Base-by-base conservation (phyloP, 768 basidiomycete genomes). In the Suillus americanus region DNA sequence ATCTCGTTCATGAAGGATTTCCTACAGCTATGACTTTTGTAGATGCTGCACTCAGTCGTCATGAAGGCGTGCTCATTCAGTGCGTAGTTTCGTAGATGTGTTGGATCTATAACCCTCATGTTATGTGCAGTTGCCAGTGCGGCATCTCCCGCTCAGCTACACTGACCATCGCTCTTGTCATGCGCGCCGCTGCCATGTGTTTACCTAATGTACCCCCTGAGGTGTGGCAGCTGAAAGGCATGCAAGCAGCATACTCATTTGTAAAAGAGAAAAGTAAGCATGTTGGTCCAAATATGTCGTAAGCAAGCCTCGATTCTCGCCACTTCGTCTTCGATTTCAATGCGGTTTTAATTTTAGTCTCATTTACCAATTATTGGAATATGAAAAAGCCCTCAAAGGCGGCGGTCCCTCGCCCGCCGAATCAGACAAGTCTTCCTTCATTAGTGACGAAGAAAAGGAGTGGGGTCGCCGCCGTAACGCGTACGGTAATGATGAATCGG, bases 211-310 rank as follows among this genome's bases (percentile, higher is more conserved):
- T 91, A 28, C 87, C 90, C 16, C 82, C 89, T 46, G 87, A 92
- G 67, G 85, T 94, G 7, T 90, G 89, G 88, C 84, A 86, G 10
- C 80, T 94, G 66, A 88, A 88, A 67, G 92, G 94, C 60, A 94
- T 94, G 92, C 92, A 96, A 73, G 90, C 86, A 45, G 91, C 95
- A 33, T 97, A 97, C 76, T 79, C 89, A 55, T 97, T 86, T 78
- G 94, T 96, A 50, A 95, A 96, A 77, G 85, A 89, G 72, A 95
- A 92, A 80, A 93, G 91, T 75, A 88, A 86, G 76, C 90, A 89
- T 81, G 85, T 94, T 64, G 92, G 95, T 23, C 95, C 95, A 62
- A 97, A 97, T 77, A 96, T 97, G 89, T 94, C 92, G 91, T 94
- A 80, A 78, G 93, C 89, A 43, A 62, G 54, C 65, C 69, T 71